These are phyloP conservation scores for Exophiala alcalophila DNA, from an alignment of 2,329 filamentous ascomycete genomes.

Conservation along the genomic window DNA sequence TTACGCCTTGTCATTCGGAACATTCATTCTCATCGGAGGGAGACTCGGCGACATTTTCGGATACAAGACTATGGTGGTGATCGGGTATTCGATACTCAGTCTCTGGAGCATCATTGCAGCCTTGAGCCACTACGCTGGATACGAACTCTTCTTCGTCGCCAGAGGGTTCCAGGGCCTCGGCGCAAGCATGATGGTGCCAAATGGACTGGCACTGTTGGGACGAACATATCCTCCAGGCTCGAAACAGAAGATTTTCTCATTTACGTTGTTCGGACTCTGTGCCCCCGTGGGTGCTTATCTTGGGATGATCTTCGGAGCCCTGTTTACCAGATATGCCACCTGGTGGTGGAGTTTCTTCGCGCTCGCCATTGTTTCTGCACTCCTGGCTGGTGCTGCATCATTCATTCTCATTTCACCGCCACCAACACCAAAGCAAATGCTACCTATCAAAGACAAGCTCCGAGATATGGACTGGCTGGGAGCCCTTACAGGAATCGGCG, in stretches of 20 bases:
- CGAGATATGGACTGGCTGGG: constrained; percentile 37
- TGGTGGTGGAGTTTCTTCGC: constrained; percentile 49
- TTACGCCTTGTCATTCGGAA: constrained; percentile 45
- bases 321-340: constrained; percentile 36
- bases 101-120: constrained; percentile 43
- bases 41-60: constrained; percentile 46
- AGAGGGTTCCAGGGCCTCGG: constrained; percentile 48
- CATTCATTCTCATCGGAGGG: constrained; percentile 46
- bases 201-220: constrained; percentile 59
- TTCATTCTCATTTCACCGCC: constrained; percentile 38
- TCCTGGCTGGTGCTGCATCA: constrained; percentile 34
- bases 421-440: constrained; percentile 27
- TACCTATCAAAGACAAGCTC: constrained; percentile 32
- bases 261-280: constrained; percentile 46
- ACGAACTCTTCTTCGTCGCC: constrained; percentile 39
- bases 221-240: constrained; percentile 51
- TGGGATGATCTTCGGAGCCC: constrained; percentile 32
- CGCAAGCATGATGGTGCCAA: constrained; percentile 59
- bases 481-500: constrained; percentile 46
- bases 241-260: constrained; percentile 55
- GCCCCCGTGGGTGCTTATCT: constrained; percentile 44
- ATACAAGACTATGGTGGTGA: constrained; percentile 42
- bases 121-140: constrained; percentile 37
- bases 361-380: constrained; percentile 37
- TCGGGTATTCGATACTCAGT: constrained; percentile 42